A percentile compares a stretch with the other conserved stretches of the same genome.
These are phyloP conservation scores for Rhododendron simsii DNA, from an alignment of 148 eudicot genomes.

Conservation along the genomic window DNA sequence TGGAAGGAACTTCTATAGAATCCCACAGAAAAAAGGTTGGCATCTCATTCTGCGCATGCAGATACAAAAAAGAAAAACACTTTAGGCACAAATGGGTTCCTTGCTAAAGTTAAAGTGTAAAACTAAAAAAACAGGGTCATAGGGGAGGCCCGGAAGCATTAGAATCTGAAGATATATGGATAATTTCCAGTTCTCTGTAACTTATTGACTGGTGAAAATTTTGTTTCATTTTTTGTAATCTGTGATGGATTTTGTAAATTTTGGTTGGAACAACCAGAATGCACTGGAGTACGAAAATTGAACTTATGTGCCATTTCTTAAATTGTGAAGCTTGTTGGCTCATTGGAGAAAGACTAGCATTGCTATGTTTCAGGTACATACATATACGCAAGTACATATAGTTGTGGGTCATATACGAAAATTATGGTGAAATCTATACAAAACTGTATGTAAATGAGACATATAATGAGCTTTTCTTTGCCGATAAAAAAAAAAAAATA, in stretches of 20 bases:
- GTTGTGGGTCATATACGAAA: no score
- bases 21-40: background rate
- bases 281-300: background rate
- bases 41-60: background rate
- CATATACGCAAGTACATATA: no score
- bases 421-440: no score
- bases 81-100: background rate
- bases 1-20: constrained; percentile 56
- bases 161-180: background rate
- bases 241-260: background rate
- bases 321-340: no score
- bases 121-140: background rate
- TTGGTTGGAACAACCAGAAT: background rate
- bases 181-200: background rate
- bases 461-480: no score
- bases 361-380: no score
- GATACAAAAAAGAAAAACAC: background rate
- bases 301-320: no score
- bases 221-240: background rate
- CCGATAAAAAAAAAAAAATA: no score
- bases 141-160: background rate
- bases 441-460: no score
- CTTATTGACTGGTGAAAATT: background rate
- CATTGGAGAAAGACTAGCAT: no score
- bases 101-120: background rate